Conservation (phyloP, 176 grass and related monocot species). For the Ensete ventricosum region DNA sequence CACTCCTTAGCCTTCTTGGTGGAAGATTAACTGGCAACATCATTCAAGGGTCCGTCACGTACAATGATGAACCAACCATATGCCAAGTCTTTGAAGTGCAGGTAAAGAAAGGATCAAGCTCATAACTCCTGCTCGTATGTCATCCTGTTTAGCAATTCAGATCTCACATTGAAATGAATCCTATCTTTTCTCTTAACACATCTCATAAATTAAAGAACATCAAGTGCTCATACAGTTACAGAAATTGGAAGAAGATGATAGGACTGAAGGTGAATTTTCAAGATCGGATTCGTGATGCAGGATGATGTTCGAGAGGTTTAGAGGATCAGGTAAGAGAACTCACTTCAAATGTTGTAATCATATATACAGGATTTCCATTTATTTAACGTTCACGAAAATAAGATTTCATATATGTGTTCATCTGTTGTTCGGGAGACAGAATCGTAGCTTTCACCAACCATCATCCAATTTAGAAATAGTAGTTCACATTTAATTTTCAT, state of each 20-base stretch:
- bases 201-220: no score
- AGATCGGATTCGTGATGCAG: conserved; percentile 94
- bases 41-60: conserved; percentile 55
- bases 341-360: not conserved
- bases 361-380: not conserved
- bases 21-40: conserved; percentile 36
- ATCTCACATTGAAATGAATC: no score
- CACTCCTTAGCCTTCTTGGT: conserved; percentile 82
- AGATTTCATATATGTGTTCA: no score
- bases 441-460: no score
- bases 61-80: conserved; percentile 72
- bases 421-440: no score
- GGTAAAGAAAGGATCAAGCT: conserved; percentile 28
- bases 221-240: no score
- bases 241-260: not conserved
- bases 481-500: no score
- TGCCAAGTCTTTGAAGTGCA: conserved; percentile 78
- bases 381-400: no score
- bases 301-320: conserved; percentile 56
- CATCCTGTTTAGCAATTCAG: no score
- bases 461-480: no score
- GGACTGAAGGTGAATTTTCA: conserved; percentile 14
- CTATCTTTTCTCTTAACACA: no score
- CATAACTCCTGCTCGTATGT: not conserved
- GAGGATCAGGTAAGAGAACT: conserved; percentile 57